These are phyloP conservation scores for Phanerochaete carnosa DNA, from an alignment of 768 basidiomycete species.

Conservation along the genomic window DNA sequence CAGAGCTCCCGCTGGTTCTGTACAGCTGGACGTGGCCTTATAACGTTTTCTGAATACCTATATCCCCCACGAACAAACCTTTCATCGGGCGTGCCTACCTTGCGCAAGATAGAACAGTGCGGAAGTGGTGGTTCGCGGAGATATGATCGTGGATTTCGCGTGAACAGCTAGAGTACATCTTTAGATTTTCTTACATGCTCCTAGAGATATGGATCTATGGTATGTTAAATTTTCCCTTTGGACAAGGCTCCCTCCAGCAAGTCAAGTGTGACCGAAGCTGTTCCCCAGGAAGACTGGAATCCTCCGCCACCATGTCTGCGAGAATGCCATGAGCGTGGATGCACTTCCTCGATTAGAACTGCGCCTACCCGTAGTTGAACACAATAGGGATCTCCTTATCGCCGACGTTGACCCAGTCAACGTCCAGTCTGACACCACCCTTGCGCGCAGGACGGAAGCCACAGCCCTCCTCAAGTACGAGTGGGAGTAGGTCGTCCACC, in stretches of 20 bases:
- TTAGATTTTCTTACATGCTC: neutral
- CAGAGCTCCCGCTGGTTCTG: slow-evolving; percentile 44
- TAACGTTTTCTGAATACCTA: slow-evolving; percentile 68
- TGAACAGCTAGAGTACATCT: neutral
- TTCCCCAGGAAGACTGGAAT: slow-evolving; percentile 65
- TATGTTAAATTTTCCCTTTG: neutral
- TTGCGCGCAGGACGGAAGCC: slow-evolving; percentile 67
- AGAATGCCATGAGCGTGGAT: neutral
- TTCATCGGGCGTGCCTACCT: slow-evolving; percentile 54
- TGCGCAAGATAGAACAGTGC: slow-evolving; percentile 20
- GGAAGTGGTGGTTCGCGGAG: slow-evolving; percentile 35
- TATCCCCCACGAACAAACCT: slow-evolving; percentile 39
- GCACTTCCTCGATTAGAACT: neutral
- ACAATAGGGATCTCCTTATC: slow-evolving; percentile 44
- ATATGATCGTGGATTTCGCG: neutral
- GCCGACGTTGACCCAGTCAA: slow-evolving; percentile 35
- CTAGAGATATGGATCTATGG: neutral
- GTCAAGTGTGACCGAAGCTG: slow-evolving; percentile 45
- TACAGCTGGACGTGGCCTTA: slow-evolving; percentile 61
- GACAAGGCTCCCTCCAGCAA: slow-evolving; percentile 42
- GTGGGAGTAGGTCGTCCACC: slow-evolving; percentile 34
- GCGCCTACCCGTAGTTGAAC: slow-evolving; percentile 61
- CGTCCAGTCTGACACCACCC: slow-evolving; percentile 63
- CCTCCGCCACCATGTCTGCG: slow-evolving; percentile 60
- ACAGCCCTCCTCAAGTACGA: slow-evolving; percentile 42